Conservation (phyloP, 1,284 basidiomycete species). For the Ustilago sp. region DNA sequence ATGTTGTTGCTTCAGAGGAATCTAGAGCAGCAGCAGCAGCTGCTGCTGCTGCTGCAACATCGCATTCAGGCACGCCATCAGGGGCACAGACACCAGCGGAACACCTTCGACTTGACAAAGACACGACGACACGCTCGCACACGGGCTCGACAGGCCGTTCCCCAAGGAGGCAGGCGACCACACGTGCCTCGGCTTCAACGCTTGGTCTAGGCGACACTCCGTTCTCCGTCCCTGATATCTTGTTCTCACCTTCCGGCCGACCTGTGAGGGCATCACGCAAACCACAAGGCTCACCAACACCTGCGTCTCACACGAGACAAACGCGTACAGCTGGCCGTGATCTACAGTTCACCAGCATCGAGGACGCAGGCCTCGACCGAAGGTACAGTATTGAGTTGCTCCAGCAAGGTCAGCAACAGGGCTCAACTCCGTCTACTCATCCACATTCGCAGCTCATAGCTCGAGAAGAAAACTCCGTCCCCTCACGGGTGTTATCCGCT, state of each 20-base stretch:
- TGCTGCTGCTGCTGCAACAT: constrained; percentile 24
- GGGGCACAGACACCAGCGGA: constrained; percentile 33
- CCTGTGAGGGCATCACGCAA: constrained; percentile 32
- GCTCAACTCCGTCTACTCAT: neutral
- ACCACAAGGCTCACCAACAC: constrained; percentile 20
- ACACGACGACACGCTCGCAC: neutral
- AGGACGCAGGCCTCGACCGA: neutral
- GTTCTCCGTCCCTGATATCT: neutral
- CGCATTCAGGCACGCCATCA: constrained; percentile 42
- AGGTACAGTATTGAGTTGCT: neutral
- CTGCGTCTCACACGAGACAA: constrained; percentile 1
- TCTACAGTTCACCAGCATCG: neutral
- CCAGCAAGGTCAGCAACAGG: neutral
- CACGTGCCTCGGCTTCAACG: neutral
- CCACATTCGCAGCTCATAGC: neutral
- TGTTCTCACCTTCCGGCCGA: constrained; percentile 35
- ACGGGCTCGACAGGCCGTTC: constrained; percentile 2
- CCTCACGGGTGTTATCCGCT: neutral
- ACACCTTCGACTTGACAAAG: constrained; percentile 6
- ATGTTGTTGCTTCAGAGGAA: constrained; percentile 50
- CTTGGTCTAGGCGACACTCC: neutral
- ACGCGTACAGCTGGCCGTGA: neutral
- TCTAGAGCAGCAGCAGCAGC: constrained; percentile 41
- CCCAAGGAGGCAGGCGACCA: constrained; percentile 2
- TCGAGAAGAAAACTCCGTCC: neutral